These are phyloP conservation scores for Colletotrichum trifolii DNA, from an alignment of 2,329 filamentous ascomycete species.

Conservation along the genomic window DNA sequence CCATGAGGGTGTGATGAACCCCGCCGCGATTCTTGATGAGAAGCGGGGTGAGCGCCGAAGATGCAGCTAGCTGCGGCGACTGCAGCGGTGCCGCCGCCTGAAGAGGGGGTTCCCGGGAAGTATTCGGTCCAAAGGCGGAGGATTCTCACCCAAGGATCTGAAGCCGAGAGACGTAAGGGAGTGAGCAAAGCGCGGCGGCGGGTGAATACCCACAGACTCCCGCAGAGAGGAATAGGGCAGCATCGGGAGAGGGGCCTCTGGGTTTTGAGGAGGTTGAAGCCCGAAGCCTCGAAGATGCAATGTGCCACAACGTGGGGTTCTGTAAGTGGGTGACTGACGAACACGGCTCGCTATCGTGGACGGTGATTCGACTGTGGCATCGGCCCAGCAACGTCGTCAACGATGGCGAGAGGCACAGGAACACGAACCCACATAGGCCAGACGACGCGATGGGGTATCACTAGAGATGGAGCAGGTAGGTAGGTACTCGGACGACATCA, in stretches of 20 bases:
- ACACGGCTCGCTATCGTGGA: slow-evolving; percentile 20
- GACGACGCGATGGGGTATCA: slow-evolving; percentile 10
- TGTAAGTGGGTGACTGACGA: slow-evolving; percentile 30
- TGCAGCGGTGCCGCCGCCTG: slow-evolving; percentile 27
- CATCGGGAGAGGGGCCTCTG: slow-evolving; percentile 27
- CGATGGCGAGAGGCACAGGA: slow-evolving; percentile 5
- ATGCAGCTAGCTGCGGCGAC: slow-evolving; percentile 26
- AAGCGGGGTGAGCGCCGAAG: slow-evolving; percentile 29
- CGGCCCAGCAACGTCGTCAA: slow-evolving; percentile 1
- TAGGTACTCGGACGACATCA: slow-evolving; percentile 9
- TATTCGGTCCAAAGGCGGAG: slow-evolving; percentile 34
- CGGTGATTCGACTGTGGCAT: slow-evolving; percentile 28
- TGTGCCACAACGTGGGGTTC: slow-evolving; percentile 34
- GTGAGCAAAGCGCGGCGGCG: slow-evolving; percentile 19
- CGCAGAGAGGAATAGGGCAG: slow-evolving; percentile 8
- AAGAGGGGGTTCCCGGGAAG: slow-evolving; percentile 27
- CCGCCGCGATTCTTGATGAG: slow-evolving; percentile 33
- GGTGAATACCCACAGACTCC: slow-evolving; percentile 27
- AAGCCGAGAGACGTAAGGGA: slow-evolving; percentile 18
- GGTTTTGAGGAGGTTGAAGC: slow-evolving; percentile 16
- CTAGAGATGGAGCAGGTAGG: slow-evolving; percentile 9
- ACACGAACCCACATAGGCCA: slow-evolving; percentile 22
- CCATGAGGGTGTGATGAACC: slow-evolving; percentile 30
- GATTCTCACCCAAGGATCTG: slow-evolving; percentile 23
- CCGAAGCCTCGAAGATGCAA: slow-evolving; percentile 32